Conservation (phyloP, 805 yeast genomes). For the Ogataea glucozyma region DNA sequence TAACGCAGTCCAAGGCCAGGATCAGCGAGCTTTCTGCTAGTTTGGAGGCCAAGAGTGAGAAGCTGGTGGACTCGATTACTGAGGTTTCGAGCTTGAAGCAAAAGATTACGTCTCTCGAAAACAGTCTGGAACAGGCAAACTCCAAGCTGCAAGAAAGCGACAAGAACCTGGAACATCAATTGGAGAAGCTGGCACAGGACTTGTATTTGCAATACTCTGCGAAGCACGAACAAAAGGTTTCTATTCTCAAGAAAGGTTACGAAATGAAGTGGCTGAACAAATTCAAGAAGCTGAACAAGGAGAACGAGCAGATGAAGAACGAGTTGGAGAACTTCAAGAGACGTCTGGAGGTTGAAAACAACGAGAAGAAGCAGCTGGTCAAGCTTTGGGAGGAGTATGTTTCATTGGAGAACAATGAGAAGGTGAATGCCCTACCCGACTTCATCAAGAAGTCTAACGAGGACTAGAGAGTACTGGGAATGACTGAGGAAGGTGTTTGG, state of each 20-base stretch:
- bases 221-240: constrained; percentile 74
- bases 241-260: constrained; percentile 57
- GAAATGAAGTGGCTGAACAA: constrained; percentile 53
- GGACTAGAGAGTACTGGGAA: background rate
- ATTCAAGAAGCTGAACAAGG: constrained; percentile 42
- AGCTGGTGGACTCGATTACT: constrained; percentile 16
- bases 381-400: constrained; percentile 43
- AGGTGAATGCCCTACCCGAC: constrained; percentile 22
- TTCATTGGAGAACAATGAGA: constrained; percentile 29
- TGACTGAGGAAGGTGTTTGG: too few species aligned
- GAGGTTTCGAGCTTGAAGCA: constrained; percentile 19
- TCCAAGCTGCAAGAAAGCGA: constrained; percentile 40
- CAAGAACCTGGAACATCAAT: constrained; percentile 50
- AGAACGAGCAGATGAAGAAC: constrained; percentile 46
- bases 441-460: constrained; percentile 19
- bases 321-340: constrained; percentile 54
- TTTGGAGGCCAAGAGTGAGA: constrained; percentile 19
- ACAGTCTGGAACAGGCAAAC: constrained; percentile 20
- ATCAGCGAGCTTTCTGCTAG: constrained; percentile 11
- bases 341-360: constrained; percentile 50
- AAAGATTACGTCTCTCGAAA: constrained; percentile 22
- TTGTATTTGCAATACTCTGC: constrained; percentile 72
- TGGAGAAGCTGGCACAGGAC: constrained; percentile 66
- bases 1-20: constrained; percentile 8
- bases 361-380: constrained; percentile 59